Conservation (phyloP, 192 early-diverging fungal genomes). For the Funneliformis mosseae region DNA sequence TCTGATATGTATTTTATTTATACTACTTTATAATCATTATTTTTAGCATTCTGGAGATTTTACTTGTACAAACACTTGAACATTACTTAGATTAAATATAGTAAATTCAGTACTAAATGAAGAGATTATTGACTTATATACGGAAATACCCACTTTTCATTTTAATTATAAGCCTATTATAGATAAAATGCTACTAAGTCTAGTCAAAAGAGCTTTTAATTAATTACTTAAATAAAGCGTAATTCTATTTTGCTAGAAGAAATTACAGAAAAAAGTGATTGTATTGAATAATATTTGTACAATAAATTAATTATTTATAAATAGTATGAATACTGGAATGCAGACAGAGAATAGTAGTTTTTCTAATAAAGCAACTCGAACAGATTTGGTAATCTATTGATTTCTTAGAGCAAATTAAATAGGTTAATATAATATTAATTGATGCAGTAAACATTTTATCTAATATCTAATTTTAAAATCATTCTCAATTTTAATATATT, state of each 20-base stretch:
- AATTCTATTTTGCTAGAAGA: not conserved
- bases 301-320: conserved; percentile 7
- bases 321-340: too few relatives aligned
- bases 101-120: conserved; percentile 11
- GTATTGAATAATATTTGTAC: not conserved
- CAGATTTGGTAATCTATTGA: too few relatives aligned
- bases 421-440: too few relatives aligned
- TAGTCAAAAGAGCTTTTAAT: conserved; percentile 7
- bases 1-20: too few relatives aligned
- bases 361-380: too few relatives aligned
- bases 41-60: not conserved
- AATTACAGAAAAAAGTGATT: not conserved
- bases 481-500: too few relatives aligned
- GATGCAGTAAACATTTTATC: too few relatives aligned
- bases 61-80: conserved; percentile 13
- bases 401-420: too few relatives aligned
- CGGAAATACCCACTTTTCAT: conserved; percentile 13
- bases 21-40: too few relatives aligned
- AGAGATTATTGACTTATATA: conserved; percentile 22
- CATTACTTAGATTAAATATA: not conserved
- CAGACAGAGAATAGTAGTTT: too few relatives aligned
- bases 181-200: conserved; percentile 16
- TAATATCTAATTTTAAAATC: too few relatives aligned
- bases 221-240: conserved; percentile 15
- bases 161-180: conserved; percentile 16